Conservation (phyloP, 768 basidiomycete genomes). For the Collybia sp. region DNA sequence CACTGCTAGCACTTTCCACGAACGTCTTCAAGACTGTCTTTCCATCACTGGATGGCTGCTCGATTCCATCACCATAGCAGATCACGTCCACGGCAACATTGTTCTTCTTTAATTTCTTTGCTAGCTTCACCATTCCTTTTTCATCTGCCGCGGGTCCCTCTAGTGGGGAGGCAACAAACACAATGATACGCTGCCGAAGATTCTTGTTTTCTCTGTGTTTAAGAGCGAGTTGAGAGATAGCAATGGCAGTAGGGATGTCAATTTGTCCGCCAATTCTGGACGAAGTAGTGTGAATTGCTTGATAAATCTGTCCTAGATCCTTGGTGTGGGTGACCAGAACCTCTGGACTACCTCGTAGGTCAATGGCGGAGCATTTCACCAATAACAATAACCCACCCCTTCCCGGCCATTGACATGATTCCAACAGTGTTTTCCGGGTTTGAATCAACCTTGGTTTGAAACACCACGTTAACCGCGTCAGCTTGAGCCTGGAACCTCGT, state of each 20-base stretch:
- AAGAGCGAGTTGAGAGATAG: slow-evolving; percentile 91
- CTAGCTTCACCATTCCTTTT: slow-evolving; percentile 79
- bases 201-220: slow-evolving; percentile 99
- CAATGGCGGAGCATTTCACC: neutral
- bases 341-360: slow-evolving; percentile 62
- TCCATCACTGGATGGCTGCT: slow-evolving; percentile 54
- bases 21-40: slow-evolving; percentile 71
- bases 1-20: slow-evolving; percentile 74
- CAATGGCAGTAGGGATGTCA: slow-evolving; percentile 87
- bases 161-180: slow-evolving; percentile 91
- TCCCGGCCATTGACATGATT: slow-evolving; percentile 97
- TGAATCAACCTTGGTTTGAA: slow-evolving; percentile 89
- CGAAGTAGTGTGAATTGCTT: slow-evolving; percentile 68
- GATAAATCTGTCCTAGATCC: slow-evolving; percentile 88
- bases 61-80: slow-evolving; percentile 86
- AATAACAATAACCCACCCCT: slow-evolving; percentile 54
- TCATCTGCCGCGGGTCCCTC: slow-evolving; percentile 66
- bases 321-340: slow-evolving; percentile 95
- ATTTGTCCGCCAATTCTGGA: slow-evolving; percentile 74
- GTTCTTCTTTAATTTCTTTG: slow-evolving; percentile 99
- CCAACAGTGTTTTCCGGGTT: slow-evolving; percentile 99
- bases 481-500: slow-evolving; percentile 87
- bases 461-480: slow-evolving; percentile 87
- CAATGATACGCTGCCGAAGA: slow-evolving; percentile 91
- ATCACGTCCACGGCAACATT: slow-evolving; percentile 95